Evolutionary conservation across 257 asterid species (phyloP), one percentile per base, ranked within the genome.

Genomic region (Solanum chiquidenum): DNA sequence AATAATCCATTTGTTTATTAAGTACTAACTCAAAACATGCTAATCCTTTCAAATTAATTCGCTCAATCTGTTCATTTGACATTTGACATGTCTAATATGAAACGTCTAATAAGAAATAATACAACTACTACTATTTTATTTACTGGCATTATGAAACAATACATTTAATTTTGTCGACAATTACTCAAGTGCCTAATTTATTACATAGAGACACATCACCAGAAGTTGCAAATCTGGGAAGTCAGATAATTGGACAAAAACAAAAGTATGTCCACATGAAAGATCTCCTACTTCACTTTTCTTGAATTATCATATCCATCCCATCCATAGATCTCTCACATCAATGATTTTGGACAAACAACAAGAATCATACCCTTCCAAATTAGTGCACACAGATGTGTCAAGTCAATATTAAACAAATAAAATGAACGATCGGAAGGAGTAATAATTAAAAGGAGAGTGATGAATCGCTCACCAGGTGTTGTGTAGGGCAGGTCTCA

Each of bases 401-500:
- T 60, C 6, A 23, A 60, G 13, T 60, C 14, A 60, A 60, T 60
- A 60, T 0, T 9, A 7, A 4, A 60, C 29, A 60, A 60, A 23
- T 60, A 60, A 60, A 60, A 60, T 60, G 2, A 60, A 60, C 6
- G 14, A 52, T 60, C 1, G 1, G 2, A 68, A 31, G 33, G 73
- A 5, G 16, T 66, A 66, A 27, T 27, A 62, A 9, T 62, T 25
- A 37, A 38, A 12, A 75, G 90, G 93, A 91, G 90, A 94, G 75
- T 90, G 93, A 88, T 86, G 52, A 93, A 88, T 84, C 25, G 84
- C 91, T 91, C 60, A 93, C 96, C 95, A 88, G 88, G 89, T 79
- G 84, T 77, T 69, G 11, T 88, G 91, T 90, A 74, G 90, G 90
- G 82, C 90, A 89, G 86, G 87, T 83, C 14, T 72, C 34, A 21